Evolutionary conservation across 352 stramenopile genomes (phyloP).

Genomic region (Blastocystis sp.): DNA sequence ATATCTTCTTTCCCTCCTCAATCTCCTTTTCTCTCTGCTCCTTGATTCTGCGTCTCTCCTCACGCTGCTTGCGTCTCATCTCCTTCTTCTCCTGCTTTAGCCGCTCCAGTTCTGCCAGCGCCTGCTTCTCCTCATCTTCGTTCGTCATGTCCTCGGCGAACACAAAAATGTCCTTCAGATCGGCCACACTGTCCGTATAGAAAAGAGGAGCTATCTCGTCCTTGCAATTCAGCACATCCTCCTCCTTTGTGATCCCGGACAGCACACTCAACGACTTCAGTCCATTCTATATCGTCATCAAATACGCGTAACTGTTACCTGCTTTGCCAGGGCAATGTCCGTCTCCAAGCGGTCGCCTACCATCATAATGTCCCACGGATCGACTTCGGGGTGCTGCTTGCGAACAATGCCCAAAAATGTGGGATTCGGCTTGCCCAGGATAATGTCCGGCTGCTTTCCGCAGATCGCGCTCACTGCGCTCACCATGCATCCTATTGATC

Average conservation of each 20-base stretch:
- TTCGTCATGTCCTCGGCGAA: conserved; percentile 58
- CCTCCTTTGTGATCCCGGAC: conserved; percentile 30
- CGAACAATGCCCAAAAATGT: conserved; percentile 11
- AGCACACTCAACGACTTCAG: conserved; percentile 25
- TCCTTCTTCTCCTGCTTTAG: conserved; percentile 26
- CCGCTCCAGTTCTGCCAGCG: conserved; percentile 17
- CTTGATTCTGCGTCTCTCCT: conserved; percentile 14
- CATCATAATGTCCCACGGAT: conserved; percentile 40
- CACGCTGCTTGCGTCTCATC: conserved; percentile 22
- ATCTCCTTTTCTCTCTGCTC: conserved; percentile 23
- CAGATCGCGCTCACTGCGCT: conserved; percentile 40
- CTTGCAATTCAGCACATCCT: background rate
- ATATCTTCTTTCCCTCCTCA: conserved; percentile 21
- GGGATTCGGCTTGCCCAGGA: conserved; percentile 13
- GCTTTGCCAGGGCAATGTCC: conserved; percentile 2
- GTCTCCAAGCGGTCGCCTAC: conserved; percentile 30
- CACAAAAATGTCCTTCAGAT: conserved; percentile 37
- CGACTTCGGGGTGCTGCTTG: background rate
- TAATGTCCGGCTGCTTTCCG: background rate
- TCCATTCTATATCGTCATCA: background rate
- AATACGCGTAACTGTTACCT: background rate
- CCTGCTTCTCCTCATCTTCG: conserved; percentile 61
- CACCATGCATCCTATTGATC: conserved; percentile 9
- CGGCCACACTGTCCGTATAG: background rate
- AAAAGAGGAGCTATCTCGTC: conserved; percentile 1